These are phyloP conservation scores for Nicotiana obtusifolia DNA, from an alignment of 257 asterid species.

Conservation along the genomic window DNA sequence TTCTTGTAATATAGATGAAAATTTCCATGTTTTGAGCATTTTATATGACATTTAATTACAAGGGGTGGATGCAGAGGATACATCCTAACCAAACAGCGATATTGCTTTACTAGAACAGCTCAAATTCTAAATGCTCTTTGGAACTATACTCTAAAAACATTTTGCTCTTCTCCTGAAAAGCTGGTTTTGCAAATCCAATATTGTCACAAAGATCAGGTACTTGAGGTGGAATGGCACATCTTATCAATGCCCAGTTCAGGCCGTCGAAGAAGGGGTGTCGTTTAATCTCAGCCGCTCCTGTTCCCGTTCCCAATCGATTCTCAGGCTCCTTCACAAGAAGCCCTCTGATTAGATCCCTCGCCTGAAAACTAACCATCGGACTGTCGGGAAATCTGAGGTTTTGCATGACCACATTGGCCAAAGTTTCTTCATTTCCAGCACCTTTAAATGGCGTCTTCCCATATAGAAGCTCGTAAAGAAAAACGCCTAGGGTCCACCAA, in stretches of 20 bases:
- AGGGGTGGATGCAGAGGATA: background rate
- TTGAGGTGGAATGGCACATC: conserved; percentile 75
- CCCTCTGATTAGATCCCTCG: conserved; percentile 72
- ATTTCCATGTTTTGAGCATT: background rate
- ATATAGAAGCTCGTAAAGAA: conserved; percentile 79
- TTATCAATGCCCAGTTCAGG: conserved; percentile 81
- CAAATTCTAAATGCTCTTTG: conserved; percentile 55
- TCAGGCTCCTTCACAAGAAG: conserved; percentile 79
- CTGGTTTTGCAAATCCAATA: conserved; percentile 21
- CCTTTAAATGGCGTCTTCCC: conserved; percentile 92
- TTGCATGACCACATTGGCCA: conserved; percentile 72
- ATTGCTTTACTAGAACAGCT: conserved; percentile 42
- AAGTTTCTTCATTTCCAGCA: conserved; percentile 68
- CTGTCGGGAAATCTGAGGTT: conserved; percentile 62
- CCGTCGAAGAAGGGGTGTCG: conserved; percentile 86
- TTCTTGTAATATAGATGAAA: background rate
- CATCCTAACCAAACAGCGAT: background rate
- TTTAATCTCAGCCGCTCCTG: conserved; percentile 92
- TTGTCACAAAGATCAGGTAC: conserved; percentile 46
- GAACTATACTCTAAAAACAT: conserved; percentile 35
- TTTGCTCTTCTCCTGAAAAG: conserved; percentile 21
- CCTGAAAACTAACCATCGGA: conserved; percentile 75
- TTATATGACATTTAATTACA: conserved; percentile 7
- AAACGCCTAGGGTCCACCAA: conserved; percentile 94
- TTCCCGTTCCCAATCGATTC: conserved; percentile 60